Base-by-base conservation (phyloP, 2,329 filamentous ascomycete species). In the Dothistroma septosporum region DNA sequence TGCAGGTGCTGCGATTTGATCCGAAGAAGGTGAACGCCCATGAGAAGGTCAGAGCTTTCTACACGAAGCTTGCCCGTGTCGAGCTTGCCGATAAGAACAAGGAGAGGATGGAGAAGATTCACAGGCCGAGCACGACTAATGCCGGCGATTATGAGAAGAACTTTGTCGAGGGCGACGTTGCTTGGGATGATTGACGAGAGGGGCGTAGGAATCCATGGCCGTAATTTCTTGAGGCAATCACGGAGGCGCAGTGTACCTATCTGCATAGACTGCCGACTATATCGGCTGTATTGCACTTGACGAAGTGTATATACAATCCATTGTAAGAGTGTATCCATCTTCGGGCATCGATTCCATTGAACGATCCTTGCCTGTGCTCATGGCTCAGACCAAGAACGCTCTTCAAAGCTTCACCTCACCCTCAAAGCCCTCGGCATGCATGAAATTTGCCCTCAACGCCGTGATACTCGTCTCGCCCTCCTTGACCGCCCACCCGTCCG, bases 21-120 rank as follows among this genome's bases (percentile, higher is more conserved):
- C 89, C 91, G 66, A 83, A 79, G 63, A 97, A 95, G 76, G 93
- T 99, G 28, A 92, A 96, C 87, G 94, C 95, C 2, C 94, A 99
- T 72, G 87, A 91, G 1, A 87, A 87, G 68, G 94, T 99, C 19
- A 82, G 91, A 6, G 82, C 82, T 1, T 99, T 99, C 72, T 99
- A 99, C 74, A 83, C 85, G 64, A 89, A 90, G 69, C 78, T 99
- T 37, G 89, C 89, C 68, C 87, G 86, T 62, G 90, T 88, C 3
- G 89, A 90, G 66, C 57, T 70, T 33, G 61, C 63, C 33, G 68
- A 73, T 59, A 70, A 70, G 24, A 72, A 75, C 57, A 71, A 71
- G 48, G 70, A 70, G 22, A 69, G 69, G 19, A 73, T 74, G 69
- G 65, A 62, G n/a, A 66, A 62, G 52, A 67, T 66, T 48, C 61